phyloP scores from a whole-genome alignment of 2,329 filamentous ascomycete genomes.

The Pestalotiopsis sp. region DNA sequence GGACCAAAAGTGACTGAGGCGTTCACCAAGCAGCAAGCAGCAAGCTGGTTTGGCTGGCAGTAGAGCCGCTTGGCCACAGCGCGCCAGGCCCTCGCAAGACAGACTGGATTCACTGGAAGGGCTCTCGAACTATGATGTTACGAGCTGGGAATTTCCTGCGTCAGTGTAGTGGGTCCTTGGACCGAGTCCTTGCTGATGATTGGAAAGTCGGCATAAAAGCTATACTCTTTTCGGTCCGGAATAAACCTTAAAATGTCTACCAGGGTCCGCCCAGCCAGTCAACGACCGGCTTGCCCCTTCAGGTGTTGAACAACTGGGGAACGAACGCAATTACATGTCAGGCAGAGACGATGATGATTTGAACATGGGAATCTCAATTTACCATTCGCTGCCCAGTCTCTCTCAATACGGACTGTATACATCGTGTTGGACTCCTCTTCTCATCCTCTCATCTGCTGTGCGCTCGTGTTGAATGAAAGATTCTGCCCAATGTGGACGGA shows the following conservation, averaged over 20 bases:
- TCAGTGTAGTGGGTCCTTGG: background rate
- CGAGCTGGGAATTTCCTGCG: background rate
- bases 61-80: too few species aligned
- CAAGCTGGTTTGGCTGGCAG: too few species aligned
- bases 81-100: background rate
- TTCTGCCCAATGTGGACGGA: background rate
- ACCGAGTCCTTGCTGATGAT: background rate
- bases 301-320: background rate
- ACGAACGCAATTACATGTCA: background rate
- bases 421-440: background rate
- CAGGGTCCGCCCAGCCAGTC: background rate
- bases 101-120: background rate
- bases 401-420: background rate
- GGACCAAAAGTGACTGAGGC: too few species aligned
- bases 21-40: too few species aligned
- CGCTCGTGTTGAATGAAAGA: background rate
- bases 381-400: background rate
- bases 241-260: constrained; percentile 13
- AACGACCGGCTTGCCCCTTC: background rate
- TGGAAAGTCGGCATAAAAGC: background rate
- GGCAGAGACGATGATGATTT: background rate
- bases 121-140: background rate
- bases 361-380: background rate
- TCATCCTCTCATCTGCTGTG: background rate
- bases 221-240: background rate